Evolutionary conservation across 805 yeast genomes (phyloP).

Genomic region (Wickerhamomyces chambardii): DNA sequence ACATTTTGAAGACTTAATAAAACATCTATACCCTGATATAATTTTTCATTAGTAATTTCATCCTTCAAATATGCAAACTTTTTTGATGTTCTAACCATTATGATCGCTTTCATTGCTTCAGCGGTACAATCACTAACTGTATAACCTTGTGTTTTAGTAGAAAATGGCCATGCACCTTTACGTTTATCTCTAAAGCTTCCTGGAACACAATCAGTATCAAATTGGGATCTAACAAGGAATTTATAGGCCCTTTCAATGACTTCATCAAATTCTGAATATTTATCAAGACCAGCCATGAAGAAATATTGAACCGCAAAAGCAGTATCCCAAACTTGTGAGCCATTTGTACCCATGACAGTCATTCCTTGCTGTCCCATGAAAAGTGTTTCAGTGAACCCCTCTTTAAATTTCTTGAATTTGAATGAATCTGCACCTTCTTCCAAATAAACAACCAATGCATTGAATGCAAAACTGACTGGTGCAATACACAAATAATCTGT

Average conservation of each 20-base stretch:
- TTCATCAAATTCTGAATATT: constrained; percentile 52
- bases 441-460: constrained; percentile 57
- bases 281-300: constrained; percentile 72
- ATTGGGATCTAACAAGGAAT: constrained; percentile 77
- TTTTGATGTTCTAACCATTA: constrained; percentile 75
- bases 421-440: constrained; percentile 67
- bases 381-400: constrained; percentile 63
- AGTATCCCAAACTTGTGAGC: constrained; percentile 95
- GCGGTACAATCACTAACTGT: constrained; percentile 97
- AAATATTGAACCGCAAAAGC: constrained; percentile 85
- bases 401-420: constrained; percentile 43
- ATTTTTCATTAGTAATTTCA: constrained; percentile 42
- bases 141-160: constrained; percentile 93
- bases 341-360: constrained; percentile 95
- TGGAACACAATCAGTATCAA: constrained; percentile 65
- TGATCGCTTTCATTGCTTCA: constrained; percentile 86
- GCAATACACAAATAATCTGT: constrained; percentile 84
- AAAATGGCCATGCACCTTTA: constrained; percentile 92
- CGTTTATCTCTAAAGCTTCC: constrained; percentile 81
- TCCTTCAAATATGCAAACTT: constrained; percentile 36
- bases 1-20: constrained; percentile 69
- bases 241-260: constrained; percentile 57
- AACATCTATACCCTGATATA: constrained; percentile 69
- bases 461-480: constrained; percentile 86
- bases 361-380: constrained; percentile 88